These are phyloP conservation scores for Pezicula rhizophila DNA, from an alignment of 2,329 filamentous ascomycete genomes.

Conservation along the genomic window DNA sequence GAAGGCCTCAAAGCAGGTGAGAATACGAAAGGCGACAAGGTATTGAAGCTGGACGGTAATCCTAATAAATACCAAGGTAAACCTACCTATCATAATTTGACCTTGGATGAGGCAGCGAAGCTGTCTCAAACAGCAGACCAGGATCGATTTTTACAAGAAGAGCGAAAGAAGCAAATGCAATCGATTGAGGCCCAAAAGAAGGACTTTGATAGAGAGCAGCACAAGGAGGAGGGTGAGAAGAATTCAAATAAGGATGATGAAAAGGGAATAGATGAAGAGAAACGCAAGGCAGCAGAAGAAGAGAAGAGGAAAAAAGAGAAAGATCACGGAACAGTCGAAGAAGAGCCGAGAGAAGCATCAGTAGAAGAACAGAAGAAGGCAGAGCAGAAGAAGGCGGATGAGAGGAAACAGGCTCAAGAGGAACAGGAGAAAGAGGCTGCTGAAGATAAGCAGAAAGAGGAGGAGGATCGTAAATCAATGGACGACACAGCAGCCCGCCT, in stretches of 20 bases:
- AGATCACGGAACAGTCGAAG: not conserved
- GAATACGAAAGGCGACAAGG: no score
- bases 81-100: no score
- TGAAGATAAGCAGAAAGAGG: not conserved
- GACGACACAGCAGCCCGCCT: conserved; percentile 6
- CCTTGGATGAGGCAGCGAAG: no score
- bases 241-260: not conserved
- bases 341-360: not conserved
- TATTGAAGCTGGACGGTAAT: no score
- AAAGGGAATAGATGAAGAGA: not conserved
- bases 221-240: not conserved
- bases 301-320: not conserved
- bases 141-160: no score
- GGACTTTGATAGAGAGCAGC: not conserved
- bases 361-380: not conserved
- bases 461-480: no score
- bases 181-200: not conserved
- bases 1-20: no score
- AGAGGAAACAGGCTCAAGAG: not conserved
- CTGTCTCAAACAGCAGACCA: no score
- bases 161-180: no score
- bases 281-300: not conserved
- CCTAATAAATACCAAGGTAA: no score
- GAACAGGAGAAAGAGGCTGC: not conserved
- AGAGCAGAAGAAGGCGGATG: not conserved